phyloP scores from a whole-genome alignment of 2,329 filamentous ascomycete species.

The Penicillium sp. region DNA sequence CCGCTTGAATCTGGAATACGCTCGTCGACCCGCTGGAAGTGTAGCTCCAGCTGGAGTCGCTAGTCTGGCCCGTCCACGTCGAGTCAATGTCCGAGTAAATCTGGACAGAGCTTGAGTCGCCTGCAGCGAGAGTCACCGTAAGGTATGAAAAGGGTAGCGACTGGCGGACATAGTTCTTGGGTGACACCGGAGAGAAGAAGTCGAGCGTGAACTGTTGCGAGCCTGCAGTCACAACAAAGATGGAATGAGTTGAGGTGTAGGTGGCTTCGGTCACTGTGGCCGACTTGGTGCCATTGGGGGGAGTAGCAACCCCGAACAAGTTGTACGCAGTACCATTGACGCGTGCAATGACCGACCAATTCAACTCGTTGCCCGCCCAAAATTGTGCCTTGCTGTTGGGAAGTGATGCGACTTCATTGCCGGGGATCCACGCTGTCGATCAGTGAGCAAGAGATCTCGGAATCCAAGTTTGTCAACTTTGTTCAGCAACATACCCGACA shows the following conservation, averaged over 20 bases:
- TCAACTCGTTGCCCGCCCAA: conserved; percentile 36
- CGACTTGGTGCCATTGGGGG: conserved; percentile 22
- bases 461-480: not conserved
- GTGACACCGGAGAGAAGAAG: conserved; percentile 41
- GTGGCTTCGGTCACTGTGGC: conserved; percentile 28
- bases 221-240: conserved; percentile 35
- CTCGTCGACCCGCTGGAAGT: conserved; percentile 23
- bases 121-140: conserved; percentile 32
- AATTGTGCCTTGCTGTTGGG: conserved; percentile 35
- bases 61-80: conserved; percentile 35
- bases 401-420: conserved; percentile 30
- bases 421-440: conserved; percentile 37
- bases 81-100: conserved; percentile 41
- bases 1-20: conserved; percentile 28
- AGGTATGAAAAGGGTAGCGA: conserved; percentile 41
- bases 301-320: conserved; percentile 35
- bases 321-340: conserved; percentile 37
- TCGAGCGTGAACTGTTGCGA: conserved; percentile 34
- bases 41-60: conserved; percentile 20
- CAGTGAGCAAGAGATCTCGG: not conserved
- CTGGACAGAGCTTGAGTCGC: conserved; percentile 28
- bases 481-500: conserved; percentile 25
- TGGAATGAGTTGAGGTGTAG: conserved; percentile 39
- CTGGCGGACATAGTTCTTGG: conserved; percentile 37
- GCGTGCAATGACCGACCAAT: conserved; percentile 38